Evolutionary conservation across 2,329 filamentous ascomycete genomes (phyloP).

Genomic region (Ilyonectria robusta): DNA sequence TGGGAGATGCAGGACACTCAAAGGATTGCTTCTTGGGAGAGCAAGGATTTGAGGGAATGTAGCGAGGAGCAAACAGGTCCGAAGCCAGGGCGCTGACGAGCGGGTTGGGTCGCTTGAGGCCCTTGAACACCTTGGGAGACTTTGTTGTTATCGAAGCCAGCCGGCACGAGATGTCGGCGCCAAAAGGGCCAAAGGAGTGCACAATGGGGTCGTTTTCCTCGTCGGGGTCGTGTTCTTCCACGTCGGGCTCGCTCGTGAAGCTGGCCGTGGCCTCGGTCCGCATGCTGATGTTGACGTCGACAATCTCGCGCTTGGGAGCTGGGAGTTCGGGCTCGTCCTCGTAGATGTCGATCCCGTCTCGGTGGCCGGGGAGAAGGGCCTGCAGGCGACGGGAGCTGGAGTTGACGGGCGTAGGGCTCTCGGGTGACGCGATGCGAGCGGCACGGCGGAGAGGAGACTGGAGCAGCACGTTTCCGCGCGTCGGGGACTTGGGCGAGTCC

Average conservation of each 20-base stretch:
- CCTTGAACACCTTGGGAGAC: constrained; percentile 68
- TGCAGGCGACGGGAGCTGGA: constrained; percentile 62
- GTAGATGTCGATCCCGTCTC: constrained; percentile 75
- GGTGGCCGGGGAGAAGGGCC: constrained; percentile 58
- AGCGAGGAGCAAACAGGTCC: constrained; percentile 42
- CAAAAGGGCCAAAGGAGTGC: constrained; percentile 92
- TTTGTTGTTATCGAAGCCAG: constrained; percentile 82
- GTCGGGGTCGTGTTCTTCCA: constrained; percentile 82
- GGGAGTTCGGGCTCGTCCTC: constrained; percentile 73
- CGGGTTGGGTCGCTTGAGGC: constrained; percentile 42
- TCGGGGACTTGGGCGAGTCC: constrained; percentile 66
- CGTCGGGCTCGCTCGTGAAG: constrained; percentile 70
- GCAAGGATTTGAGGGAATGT: constrained; percentile 37
- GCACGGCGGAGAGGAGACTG: constrained; percentile 71
- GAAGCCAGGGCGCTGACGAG: constrained; percentile 41
- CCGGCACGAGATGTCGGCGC: constrained; percentile 85
- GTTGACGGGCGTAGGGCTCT: constrained; percentile 72
- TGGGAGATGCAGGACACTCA: constrained; percentile 27
- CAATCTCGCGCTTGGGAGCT: constrained; percentile 43
- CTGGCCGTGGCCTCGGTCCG: constrained; percentile 65
- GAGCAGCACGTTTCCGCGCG: constrained; percentile 58
- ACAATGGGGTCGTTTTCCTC: constrained; percentile 96
- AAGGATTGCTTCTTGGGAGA: background rate
- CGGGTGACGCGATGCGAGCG: constrained; percentile 78
- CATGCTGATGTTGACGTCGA: constrained; percentile 59